Percentiles rank a stretch among this genome's conserved stretches.
These are phyloP conservation scores for Coprinellus micaceus DNA, from an alignment of 768 basidiomycete species.

Conservation along the genomic window DNA sequence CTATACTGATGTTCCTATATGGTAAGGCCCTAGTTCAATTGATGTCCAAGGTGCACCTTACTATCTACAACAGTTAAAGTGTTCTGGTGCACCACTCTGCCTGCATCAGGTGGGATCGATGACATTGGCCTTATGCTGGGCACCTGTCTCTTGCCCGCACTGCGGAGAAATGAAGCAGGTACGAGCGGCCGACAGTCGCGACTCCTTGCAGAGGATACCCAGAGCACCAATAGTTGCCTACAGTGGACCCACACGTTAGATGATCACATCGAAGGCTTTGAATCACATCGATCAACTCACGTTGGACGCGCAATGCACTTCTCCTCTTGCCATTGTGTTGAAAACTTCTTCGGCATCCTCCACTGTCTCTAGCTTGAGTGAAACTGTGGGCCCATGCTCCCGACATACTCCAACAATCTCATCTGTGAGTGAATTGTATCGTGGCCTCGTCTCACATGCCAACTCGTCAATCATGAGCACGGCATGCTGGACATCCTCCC, in stretches of 20 bases:
- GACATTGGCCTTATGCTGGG: too few species aligned
- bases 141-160: too few species aligned
- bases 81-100: too few species aligned
- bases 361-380: constrained; percentile 18
- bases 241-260: too few species aligned
- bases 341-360: constrained; percentile 22
- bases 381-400: constrained; percentile 18
- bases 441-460: constrained; percentile 20
- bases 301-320: constrained; percentile 24
- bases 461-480: constrained; percentile 30
- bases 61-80: too few species aligned
- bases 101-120: constrained; percentile 30
- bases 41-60: too few species aligned
- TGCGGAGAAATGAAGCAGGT: too few species aligned
- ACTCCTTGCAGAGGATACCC: constrained; percentile 23
- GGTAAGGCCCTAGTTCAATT: too few species aligned
- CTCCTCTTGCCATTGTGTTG: constrained; percentile 9
- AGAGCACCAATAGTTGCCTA: constrained; percentile 25
- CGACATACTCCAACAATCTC: constrained; percentile 25
- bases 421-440: constrained; percentile 24
- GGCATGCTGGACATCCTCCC: constrained; percentile 18
- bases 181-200: too few species aligned
- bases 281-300: too few species aligned
- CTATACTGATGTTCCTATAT: too few species aligned
- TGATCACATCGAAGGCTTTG: too few species aligned